Percentiles rank a stretch among this genome's conserved stretches.
phyloP scores from a whole-genome alignment of 371 early-diverging fungal genomes.

The Mucor lusitanicus region DNA sequence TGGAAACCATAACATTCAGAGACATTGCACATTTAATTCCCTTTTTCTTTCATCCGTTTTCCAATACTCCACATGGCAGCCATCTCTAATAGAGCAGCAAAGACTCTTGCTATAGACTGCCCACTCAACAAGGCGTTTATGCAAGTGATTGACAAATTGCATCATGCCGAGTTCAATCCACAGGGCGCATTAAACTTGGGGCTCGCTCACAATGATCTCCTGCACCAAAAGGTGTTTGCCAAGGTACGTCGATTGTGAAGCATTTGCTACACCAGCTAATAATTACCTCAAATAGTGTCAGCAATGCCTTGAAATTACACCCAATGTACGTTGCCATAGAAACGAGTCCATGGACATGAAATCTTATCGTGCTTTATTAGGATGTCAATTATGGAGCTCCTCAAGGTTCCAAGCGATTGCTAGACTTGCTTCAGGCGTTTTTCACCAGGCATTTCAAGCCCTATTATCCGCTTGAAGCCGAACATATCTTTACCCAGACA shows the following conservation, averaged over 20 bases:
- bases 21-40: not conserved
- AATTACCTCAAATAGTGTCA: not conserved
- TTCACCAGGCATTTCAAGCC: conserved; percentile 66
- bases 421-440: conserved; percentile 53
- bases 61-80: not conserved
- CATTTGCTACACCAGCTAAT: not conserved
- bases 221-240: conserved; percentile 43
- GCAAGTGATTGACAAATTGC: not conserved
- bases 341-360: not conserved
- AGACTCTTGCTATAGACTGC: conserved; percentile 7
- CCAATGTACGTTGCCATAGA: not conserved
- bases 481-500: conserved; percentile 61
- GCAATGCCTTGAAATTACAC: conserved; percentile 7
- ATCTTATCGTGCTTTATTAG: conserved; percentile 16
- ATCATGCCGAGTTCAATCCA: conserved; percentile 45
- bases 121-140: not conserved
- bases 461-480: conserved; percentile 32
- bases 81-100: conserved; percentile 14
- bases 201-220: conserved; percentile 71
- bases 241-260: conserved; percentile 35
- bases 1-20: not conserved
- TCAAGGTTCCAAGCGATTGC: conserved; percentile 56
- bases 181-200: conserved; percentile 73
- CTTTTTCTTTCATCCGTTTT: not conserved
- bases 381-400: conserved; percentile 52